These are phyloP conservation scores for Acanthamoeba healyi DNA, from an alignment of 208 protist genomes.

Conservation along the genomic window DNA sequence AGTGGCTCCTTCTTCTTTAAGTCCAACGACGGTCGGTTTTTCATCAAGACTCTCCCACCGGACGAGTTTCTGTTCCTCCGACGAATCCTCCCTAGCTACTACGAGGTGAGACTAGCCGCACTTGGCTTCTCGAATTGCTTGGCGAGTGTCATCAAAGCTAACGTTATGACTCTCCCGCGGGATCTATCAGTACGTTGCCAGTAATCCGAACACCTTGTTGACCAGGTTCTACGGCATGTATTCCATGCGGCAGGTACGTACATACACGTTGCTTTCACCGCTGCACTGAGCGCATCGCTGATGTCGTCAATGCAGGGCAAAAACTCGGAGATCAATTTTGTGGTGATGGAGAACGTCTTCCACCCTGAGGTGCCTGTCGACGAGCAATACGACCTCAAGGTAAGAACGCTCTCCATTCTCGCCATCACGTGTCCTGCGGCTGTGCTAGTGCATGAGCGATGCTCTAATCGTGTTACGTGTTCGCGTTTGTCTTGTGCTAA, in stretches of 20 bases:
- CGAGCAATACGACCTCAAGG: conserved; percentile 71
- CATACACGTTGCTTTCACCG: too few species aligned
- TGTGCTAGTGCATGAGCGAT: too few species aligned
- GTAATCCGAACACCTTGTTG: conserved; percentile 50
- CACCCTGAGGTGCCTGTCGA: neutral
- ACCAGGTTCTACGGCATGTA: conserved; percentile 60
- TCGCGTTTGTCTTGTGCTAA: too few species aligned
- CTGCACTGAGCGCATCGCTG: too few species aligned
- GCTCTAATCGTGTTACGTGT: too few species aligned
- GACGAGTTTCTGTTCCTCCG: conserved; percentile 42
- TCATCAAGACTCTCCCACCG: conserved; percentile 34
- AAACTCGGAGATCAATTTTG: too few species aligned
- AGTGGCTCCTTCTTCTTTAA: conserved; percentile 54
- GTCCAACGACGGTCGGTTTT: conserved; percentile 19
- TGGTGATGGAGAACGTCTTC: conserved; percentile 71
- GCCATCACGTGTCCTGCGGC: too few species aligned
- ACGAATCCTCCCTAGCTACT: conserved; percentile 27
- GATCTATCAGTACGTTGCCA: neutral
- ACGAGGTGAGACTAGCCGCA: neutral
- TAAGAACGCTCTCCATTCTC: neutral
- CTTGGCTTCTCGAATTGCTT: neutral
- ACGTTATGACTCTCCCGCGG: too few species aligned
- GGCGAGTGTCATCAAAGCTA: too few species aligned
- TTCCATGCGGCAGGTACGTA: too few species aligned
- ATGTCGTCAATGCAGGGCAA: neutral